phyloP scores from a whole-genome alignment of 345 rosid species.

The Hypericum androsaemum region DNA sequence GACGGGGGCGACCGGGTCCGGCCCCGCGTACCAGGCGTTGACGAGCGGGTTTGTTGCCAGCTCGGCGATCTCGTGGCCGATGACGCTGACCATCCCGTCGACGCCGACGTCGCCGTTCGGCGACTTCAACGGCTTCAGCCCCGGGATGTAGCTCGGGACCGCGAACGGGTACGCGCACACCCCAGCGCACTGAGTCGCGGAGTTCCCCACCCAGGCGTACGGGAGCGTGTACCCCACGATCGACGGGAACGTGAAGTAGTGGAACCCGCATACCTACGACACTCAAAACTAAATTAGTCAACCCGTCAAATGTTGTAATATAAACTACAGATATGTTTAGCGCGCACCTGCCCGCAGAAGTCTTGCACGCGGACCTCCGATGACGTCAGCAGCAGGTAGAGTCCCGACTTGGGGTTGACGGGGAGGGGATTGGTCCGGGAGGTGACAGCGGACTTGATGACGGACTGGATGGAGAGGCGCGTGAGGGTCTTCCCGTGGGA shows the following conservation, averaged over 20 bases:
- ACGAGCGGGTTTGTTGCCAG: conserved; percentile 73
- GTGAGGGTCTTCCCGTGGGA: conserved; percentile 61
- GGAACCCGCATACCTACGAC: conserved; percentile 73
- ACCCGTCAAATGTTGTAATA: too few species aligned
- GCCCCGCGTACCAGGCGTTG: conserved; percentile 99
- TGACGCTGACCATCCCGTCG: conserved; percentile 96
- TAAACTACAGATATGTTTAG: too few species aligned
- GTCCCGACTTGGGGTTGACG: conserved; percentile 76
- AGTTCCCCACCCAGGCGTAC: conserved; percentile 94
- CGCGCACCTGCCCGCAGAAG: conserved; percentile 90
- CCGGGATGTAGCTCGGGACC: conserved; percentile 81
- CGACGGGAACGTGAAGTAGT: conserved; percentile 92
- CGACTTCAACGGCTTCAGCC: conserved; percentile 47
- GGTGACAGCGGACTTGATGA: conserved; percentile 52
- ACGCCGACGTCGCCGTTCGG: conserved; percentile 79
- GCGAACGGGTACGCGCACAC: conserved; percentile 95
- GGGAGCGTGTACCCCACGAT: conserved; percentile 96
- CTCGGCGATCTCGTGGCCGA: conserved; percentile 90
- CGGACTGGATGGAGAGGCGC: conserved; percentile 73
- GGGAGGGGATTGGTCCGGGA: conserved; percentile 51
- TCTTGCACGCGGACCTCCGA: conserved; percentile 76
- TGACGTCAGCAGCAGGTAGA: conserved; percentile 68
- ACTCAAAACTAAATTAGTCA: too few species aligned
- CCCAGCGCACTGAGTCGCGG: conserved; percentile 79
- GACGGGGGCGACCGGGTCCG: conserved; percentile 90